Evolutionary conservation across 164 flowering plant species (phyloP).

Genomic region (Chloranthus sessilifolius): DNA sequence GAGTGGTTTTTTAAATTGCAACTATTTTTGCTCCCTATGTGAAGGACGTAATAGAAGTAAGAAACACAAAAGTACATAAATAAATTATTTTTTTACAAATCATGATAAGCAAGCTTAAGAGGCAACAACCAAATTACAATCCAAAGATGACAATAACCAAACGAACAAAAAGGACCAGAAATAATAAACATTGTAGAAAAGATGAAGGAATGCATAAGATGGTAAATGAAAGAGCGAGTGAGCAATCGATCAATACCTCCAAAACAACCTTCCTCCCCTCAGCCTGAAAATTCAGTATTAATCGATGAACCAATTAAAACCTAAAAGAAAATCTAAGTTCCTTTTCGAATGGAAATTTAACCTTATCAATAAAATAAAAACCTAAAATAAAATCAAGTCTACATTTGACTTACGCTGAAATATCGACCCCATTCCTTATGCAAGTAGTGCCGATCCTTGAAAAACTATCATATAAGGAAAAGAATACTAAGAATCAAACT

Average conservation of each 20-base stretch:
- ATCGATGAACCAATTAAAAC: too few relatives aligned
- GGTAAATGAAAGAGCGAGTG: not conserved
- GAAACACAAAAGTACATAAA: too few relatives aligned
- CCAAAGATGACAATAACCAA: not conserved
- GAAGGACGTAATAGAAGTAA: too few relatives aligned
- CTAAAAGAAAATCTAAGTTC: too few relatives aligned
- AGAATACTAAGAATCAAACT: not conserved
- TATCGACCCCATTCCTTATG: conserved; percentile 92
- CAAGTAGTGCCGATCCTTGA: conserved; percentile 93
- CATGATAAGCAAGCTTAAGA: too few relatives aligned
- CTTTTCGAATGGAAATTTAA: not conserved
- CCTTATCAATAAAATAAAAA: not conserved
- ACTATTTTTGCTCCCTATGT: too few relatives aligned
- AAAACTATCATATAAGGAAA: conserved; percentile 55
- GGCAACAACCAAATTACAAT: too few relatives aligned
- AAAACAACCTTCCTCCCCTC: conserved; percentile 41
- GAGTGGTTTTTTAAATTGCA: too few relatives aligned
- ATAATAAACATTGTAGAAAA: not conserved
- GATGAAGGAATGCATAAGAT: not conserved
- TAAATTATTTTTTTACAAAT: too few relatives aligned
- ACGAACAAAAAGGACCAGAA: not conserved
- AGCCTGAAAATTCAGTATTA: conserved; percentile 50
- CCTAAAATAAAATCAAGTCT: not conserved
- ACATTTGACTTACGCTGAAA: conserved; percentile 60
- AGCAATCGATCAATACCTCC: conserved; percentile 38